A percentile compares a stretch with the other conserved stretches of the same genome.
phyloP scores from a whole-genome alignment of 441 rosid genomes.

The Pelargonium fulgidum region DNA sequence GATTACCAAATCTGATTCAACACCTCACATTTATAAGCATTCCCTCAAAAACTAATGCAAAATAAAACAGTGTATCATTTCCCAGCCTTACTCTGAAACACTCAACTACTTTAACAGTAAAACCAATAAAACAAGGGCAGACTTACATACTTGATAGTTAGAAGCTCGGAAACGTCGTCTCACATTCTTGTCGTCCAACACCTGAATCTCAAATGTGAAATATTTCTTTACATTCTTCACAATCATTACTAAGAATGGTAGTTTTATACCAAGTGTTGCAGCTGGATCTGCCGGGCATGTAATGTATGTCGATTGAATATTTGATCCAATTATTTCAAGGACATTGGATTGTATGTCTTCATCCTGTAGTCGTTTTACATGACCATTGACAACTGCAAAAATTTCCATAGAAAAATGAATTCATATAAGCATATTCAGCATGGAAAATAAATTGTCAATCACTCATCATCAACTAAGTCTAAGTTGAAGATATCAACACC shows the following conservation, averaged over 20 bases:
- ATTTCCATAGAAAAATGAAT: neutral
- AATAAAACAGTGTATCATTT: neutral
- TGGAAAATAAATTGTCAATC: neutral
- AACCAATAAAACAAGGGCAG: conserved; percentile 28
- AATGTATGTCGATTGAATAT: conserved; percentile 77
- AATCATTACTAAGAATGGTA: conserved; percentile 82
- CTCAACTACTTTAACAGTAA: neutral
- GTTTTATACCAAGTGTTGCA: conserved; percentile 91
- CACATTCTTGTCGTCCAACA: conserved; percentile 92
- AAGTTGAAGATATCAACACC: neutral
- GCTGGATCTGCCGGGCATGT: conserved; percentile 88
- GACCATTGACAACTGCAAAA: conserved; percentile 69
- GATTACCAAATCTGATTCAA: too few relatives aligned
- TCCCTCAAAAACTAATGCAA: neutral
- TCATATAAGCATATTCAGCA: neutral
- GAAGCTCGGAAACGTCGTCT: conserved; percentile 94
- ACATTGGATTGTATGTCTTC: conserved; percentile 93
- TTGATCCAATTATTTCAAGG: conserved; percentile 77
- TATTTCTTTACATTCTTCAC: conserved; percentile 86
- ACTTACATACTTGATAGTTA: conserved; percentile 90
- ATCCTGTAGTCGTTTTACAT: conserved; percentile 84
- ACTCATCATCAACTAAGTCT: neutral
- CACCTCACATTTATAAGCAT: neutral
- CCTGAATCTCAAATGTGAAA: conserved; percentile 89
- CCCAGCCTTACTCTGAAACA: neutral